Evolutionary conservation across 441 rosid genomes (phyloP).

Genomic region (Pelargonium australe): DNA sequence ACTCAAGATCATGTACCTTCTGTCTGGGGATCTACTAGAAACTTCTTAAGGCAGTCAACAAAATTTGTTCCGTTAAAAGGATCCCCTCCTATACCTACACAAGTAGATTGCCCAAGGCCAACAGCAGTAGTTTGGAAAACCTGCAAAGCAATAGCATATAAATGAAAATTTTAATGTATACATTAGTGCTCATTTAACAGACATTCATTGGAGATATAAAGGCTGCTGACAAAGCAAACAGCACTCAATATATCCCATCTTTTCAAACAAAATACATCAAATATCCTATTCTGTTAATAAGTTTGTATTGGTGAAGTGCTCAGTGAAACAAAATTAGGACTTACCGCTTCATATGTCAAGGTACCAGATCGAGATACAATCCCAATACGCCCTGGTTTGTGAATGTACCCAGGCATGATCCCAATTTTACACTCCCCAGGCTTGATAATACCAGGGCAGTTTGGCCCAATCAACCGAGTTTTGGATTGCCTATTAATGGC

Average conservation of each 20-base stretch:
- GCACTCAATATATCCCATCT: not conserved
- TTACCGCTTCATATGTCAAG: slow-evolving; percentile 39
- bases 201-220: not conserved
- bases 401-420: slow-evolving; percentile 92
- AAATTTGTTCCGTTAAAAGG: slow-evolving; percentile 30
- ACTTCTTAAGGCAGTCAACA: slow-evolving; percentile 25
- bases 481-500: slow-evolving; percentile 23
- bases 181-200: not conserved
- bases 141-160: slow-evolving; percentile 10
- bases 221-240: not conserved
- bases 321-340: slow-evolving; percentile 20
- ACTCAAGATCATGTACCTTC: slow-evolving; percentile 7
- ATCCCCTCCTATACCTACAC: slow-evolving; percentile 29
- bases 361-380: slow-evolving; percentile 90
- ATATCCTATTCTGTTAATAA: not conserved
- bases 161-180: not conserved
- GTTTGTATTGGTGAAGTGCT: not conserved
- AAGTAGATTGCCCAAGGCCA: slow-evolving; percentile 25
- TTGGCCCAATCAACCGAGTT: slow-evolving; percentile 77
- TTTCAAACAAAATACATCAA: not conserved
- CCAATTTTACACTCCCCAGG: slow-evolving; percentile 97
- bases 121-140: slow-evolving; percentile 29
- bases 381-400: slow-evolving; percentile 84
- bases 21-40: slow-evolving; percentile 29
- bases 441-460: slow-evolving; percentile 88